phyloP scores from a whole-genome alignment of 176 grass and related monocot genomes.

The Eragrostis nindensis region DNA sequence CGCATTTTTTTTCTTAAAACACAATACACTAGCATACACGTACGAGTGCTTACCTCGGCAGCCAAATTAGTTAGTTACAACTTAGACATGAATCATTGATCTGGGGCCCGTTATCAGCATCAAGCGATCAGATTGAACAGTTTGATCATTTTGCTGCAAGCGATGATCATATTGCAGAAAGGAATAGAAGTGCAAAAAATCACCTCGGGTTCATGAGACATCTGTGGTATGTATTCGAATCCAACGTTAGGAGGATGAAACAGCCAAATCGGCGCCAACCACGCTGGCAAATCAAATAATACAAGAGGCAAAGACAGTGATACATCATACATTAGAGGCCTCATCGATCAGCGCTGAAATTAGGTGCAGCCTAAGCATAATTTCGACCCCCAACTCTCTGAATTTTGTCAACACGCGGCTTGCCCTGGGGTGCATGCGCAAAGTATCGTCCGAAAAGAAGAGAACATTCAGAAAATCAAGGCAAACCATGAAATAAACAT shows the following conservation, averaged over 20 bases:
- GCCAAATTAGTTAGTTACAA: slow-evolving; percentile 32
- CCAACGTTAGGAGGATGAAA: no score
- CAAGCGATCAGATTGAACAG: background rate
- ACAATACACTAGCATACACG: no score
- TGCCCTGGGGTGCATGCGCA: background rate
- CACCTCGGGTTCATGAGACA: background rate
- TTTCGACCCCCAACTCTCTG: slow-evolving; percentile 1
- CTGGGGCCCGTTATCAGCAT: slow-evolving; percentile 16
- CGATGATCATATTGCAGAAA: background rate
- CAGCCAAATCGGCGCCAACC: background rate
- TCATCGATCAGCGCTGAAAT: no score
- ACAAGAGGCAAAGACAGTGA: background rate
- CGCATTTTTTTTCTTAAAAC: no score
- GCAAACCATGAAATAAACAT: background rate
- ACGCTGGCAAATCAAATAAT: background rate
- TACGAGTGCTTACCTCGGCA: no score
- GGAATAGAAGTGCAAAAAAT: background rate
- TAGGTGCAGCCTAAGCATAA: no score
- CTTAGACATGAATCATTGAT: slow-evolving; percentile 31
- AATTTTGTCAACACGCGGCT: slow-evolving; percentile 12
- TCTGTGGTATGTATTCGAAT: background rate
- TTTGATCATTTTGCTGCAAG: background rate
- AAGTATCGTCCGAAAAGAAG: slow-evolving; percentile 10
- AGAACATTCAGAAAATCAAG: slow-evolving; percentile 12
- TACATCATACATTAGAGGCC: slow-evolving; percentile 23